Evolutionary conservation across 169 alveolate species (phyloP).

Genomic region (Eimeria maxima): DNA sequence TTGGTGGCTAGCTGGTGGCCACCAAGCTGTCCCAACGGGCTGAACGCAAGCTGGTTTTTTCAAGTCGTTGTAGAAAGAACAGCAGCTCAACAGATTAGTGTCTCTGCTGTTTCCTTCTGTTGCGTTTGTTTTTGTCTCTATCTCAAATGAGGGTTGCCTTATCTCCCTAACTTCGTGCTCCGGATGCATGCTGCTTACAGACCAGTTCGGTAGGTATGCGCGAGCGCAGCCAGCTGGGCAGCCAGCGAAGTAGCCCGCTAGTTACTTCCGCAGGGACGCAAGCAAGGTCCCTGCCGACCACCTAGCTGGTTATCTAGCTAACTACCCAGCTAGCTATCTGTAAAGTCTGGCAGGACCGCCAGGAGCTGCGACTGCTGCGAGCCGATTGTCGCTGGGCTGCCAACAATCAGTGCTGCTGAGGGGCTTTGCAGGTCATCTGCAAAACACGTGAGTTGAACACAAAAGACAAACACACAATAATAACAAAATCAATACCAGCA

Average conservation of each 20-base stretch:
- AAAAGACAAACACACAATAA: neutral
- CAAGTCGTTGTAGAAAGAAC: too few species aligned
- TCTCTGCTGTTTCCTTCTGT: neutral
- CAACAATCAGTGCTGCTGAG: slow-evolving; percentile 41
- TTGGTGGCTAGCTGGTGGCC: slow-evolving; percentile 11
- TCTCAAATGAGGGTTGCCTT: too few species aligned
- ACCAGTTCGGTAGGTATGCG: too few species aligned
- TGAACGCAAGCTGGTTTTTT: neutral
- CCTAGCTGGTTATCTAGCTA: neutral
- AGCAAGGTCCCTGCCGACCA: neutral
- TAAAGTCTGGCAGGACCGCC: slow-evolving; percentile 51
- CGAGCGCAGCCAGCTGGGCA: neutral
- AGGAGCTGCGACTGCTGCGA: slow-evolving; percentile 58
- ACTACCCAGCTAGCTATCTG: neutral
- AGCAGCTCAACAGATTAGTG: too few species aligned
- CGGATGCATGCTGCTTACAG: too few species aligned
- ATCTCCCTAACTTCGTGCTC: too few species aligned
- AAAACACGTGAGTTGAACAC: neutral
- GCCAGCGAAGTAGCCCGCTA: neutral
- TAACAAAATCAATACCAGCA: neutral
- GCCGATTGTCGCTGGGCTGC: slow-evolving; percentile 32
- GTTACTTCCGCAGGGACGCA: neutral
- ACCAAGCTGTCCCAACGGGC: neutral
- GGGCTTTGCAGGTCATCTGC: slow-evolving; percentile 26
- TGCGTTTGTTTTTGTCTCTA: neutral